A percentile compares a stretch with the other conserved stretches of the same genome.
Conservation (phyloP, 495 filamentous ascomycete genomes). For the Penicillium arizonense region DNA sequence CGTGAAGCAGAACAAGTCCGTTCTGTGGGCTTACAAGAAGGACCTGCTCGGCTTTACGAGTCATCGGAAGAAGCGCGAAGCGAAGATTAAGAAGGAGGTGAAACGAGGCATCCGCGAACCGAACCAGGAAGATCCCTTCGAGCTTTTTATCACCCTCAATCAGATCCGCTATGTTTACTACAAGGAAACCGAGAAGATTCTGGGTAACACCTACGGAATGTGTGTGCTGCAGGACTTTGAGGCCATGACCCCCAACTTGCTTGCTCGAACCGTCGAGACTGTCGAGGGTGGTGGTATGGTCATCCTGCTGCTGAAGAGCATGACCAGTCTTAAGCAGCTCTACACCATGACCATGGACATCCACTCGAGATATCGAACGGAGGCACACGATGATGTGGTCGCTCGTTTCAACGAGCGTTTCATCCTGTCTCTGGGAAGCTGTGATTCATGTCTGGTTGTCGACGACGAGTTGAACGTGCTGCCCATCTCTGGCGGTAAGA, state of each 20-base stretch:
- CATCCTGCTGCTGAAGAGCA: slow-evolving; percentile 86
- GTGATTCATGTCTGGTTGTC: slow-evolving; percentile 90
- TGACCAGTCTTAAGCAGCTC: slow-evolving; percentile 95
- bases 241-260: slow-evolving; percentile 91
- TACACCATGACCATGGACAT: slow-evolving; percentile 98
- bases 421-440: slow-evolving; percentile 90
- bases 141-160: slow-evolving; percentile 93
- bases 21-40: slow-evolving; percentile 99
- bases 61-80: slow-evolving; percentile 95
- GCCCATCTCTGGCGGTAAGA: slow-evolving; percentile 94
- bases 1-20: slow-evolving; percentile 93
- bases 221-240: slow-evolving; percentile 98
- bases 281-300: slow-evolving; percentile 96
- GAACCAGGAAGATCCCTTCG: slow-evolving; percentile 96
- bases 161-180: slow-evolving; percentile 99
- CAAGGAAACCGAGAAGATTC: slow-evolving; percentile 99
- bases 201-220: slow-evolving; percentile 99
- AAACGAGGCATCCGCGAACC: slow-evolving; percentile 91
- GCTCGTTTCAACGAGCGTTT: slow-evolving; percentile 98
- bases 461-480: slow-evolving; percentile 98
- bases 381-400: slow-evolving; percentile 92
- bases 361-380: slow-evolving; percentile 93
- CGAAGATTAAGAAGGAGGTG: slow-evolving; percentile 97
- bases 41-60: slow-evolving; percentile 92
- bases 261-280: slow-evolving; percentile 94